A percentile compares a stretch with the other conserved stretches of the same genome.
Evolutionary conservation across 106 monocot genomes (phyloP).

Genomic region (Ottelia alismoides): DNA sequence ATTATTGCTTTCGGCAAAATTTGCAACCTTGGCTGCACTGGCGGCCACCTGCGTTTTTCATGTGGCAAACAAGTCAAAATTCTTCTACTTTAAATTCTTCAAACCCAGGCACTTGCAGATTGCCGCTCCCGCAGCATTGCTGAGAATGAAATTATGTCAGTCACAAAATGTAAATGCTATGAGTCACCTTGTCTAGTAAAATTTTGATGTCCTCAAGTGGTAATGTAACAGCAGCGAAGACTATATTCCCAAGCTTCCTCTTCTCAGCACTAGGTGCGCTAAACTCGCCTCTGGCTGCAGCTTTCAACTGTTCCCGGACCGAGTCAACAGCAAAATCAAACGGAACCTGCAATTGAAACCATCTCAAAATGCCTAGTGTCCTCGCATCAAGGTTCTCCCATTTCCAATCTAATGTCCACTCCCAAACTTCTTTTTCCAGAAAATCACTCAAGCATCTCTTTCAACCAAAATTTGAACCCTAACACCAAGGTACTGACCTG

Average conservation of each 20-base stretch:
- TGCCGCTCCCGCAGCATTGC: no score
- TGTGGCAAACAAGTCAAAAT: background rate
- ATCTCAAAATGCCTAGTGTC: background rate
- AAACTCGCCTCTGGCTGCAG: slow-evolving; percentile 52
- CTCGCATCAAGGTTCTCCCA: background rate
- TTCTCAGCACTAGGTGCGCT: slow-evolving; percentile 42
- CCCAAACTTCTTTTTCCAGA: no score
- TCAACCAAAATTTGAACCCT: background rate
- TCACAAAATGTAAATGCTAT: no score
- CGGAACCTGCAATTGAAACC: slow-evolving; percentile 38
- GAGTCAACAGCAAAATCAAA: slow-evolving; percentile 68
- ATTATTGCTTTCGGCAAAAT: slow-evolving; percentile 30
- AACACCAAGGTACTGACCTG: slow-evolving; percentile 30
- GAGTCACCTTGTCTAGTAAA: slow-evolving; percentile 46
- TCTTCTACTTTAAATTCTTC: no score
- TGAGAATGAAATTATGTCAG: no score
- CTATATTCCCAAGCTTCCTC: slow-evolving; percentile 81
- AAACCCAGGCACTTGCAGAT: no score
- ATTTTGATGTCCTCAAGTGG: slow-evolving; percentile 34
- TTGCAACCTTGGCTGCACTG: slow-evolving; percentile 17
- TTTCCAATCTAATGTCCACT: no score
- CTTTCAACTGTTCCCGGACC: slow-evolving; percentile 72
- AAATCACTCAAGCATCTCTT: no score
- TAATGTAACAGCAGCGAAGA: slow-evolving; percentile 86
- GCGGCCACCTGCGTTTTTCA: slow-evolving; percentile 30